These are phyloP conservation scores for Epithele typhae DNA, from an alignment of 768 basidiomycete species.

Conservation along the genomic window DNA sequence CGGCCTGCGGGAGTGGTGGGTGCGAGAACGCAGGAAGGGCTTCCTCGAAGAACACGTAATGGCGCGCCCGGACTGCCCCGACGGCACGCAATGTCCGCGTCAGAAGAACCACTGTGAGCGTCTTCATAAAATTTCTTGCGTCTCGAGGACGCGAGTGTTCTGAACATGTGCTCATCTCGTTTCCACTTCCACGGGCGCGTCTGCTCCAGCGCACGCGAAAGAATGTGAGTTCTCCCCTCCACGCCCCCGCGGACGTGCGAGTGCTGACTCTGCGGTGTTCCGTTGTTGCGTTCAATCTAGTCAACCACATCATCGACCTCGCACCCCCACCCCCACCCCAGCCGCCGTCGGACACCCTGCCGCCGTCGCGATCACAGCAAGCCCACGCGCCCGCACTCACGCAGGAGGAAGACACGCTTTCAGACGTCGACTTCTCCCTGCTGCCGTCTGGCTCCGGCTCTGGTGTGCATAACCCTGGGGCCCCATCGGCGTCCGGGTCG, in stretches of 20 bases:
- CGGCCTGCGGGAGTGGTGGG: constrained; percentile 81
- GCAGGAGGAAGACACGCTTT: background rate
- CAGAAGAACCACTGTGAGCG: constrained; percentile 66
- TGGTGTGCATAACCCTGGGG: background rate
- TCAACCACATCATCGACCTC: constrained; percentile 29
- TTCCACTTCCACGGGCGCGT: constrained; percentile 4
- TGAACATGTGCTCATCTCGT: background rate
- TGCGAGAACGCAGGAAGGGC: constrained; percentile 70
- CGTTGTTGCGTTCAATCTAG: constrained; percentile 18
- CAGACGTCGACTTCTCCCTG: background rate
- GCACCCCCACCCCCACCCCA: constrained; percentile 5
- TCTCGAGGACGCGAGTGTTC: background rate
- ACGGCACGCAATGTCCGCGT: constrained; percentile 52
- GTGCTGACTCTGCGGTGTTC: no score
- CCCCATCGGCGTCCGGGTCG: background rate
- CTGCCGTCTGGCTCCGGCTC: background rate
- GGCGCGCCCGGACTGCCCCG: constrained; percentile 63
- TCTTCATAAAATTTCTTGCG: no score
- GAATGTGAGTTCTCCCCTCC: constrained; percentile 54
- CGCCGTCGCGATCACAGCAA: background rate
- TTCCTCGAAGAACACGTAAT: constrained; percentile 51
- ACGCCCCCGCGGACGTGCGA: no score
- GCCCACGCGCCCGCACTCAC: no score
- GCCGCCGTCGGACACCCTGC: background rate
- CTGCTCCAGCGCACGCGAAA: constrained; percentile 56